Evolutionary conservation across 345 rosid genomes (phyloP), one percentile per base, ranked within the genome.

Genomic region (Zanthoxylum bungeanum): DNA sequence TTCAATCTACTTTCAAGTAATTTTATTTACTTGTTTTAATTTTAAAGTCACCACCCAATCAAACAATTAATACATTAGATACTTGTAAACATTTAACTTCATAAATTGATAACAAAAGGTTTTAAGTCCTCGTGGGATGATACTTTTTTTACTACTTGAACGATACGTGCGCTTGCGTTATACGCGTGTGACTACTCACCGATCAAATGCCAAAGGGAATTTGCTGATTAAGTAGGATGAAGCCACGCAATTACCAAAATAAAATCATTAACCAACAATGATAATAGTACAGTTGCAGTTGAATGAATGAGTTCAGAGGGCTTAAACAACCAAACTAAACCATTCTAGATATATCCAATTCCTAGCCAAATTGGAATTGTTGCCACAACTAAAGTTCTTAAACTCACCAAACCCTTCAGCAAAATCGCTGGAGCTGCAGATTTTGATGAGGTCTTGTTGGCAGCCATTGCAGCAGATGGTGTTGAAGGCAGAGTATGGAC

Each of bases 401-500:
- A 68, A 40, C 72, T 75, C 39, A 75, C 49, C 39, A 72, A 55
- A 44, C 84, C 81, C 24, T 63, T 57, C 0, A 37, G 70, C 47
- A 44, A 62, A 63, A 68, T 37, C 59, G 69, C 27, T n/a, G n/a
- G n/a, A 22, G 73, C 75, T 19, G 71, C 69, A 36, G 86, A 80
- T 9, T 72, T 24, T 8, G 75, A 25, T 2, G 81, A 39, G 0
- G 85, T 62, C 4, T 59, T 24, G 27, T 72, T 46, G 47, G 77
- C 77, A 16, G 71, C 37, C 19, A 11, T 17, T 24, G 82, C 66
- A 27, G 78, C 30, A 4, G 87, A 61, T 12, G 90, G 80, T 10
- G 88, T 81, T 5, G 84, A 8, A 27, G 86, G 86, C 70, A 87
- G 60, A 52, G 85, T 73, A 44, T 85, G 91, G 67, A 89, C 92